Evolutionary conservation across 2,329 filamentous ascomycete genomes (phyloP), one percentile per base, ranked within the genome.

Genomic region (Leptosphaerulina australis): DNA sequence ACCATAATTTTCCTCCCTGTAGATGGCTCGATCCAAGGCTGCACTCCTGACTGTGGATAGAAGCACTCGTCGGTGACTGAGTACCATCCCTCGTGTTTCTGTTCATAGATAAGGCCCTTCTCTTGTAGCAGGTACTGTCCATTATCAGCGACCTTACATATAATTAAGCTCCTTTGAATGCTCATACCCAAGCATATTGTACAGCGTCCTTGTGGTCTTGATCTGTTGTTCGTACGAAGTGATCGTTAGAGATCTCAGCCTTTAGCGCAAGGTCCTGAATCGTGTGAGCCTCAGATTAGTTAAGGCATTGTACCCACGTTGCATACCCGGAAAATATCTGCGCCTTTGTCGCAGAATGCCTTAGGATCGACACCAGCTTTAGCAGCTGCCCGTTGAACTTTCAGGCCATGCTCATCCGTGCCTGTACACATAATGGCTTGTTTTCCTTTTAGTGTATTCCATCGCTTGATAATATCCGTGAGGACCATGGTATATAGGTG

Each of bases 381-480:
- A 5, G 81, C 78, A 1, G 94, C 90, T 0, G 93, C 93, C 71
- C 87, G 88, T 72, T 99, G 94, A 17, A 97, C 88, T 81, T 99
- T 99, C 83, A 97, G 88, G 33, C 94, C 94, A 77, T 99, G 93
- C 74, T 99, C 94, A 71, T 99, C 94, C 26, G 92, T 97, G 50
- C 94, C 94, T 1, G 94, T 99, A 63, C 88, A 87, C 11, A 99
- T 78, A 56, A 90, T 80, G 3, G 92, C 88, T 37, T 81, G 76
- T 22, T 84, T 77, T 28, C 90, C 90, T 53, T 87, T 84, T 41
- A 99, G 80, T 24, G 84, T 77, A 69, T 95, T 85, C 91, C 91
- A 99, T 75, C 94, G 83, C 75, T 97, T 99, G 61, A 96, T 77
- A 44, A 96, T 87, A 74, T 99, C 94, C 57, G 90, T 82, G 34